Conservation (phyloP, 2,329 filamentous ascomycete species). For the Nemania serpens region DNA sequence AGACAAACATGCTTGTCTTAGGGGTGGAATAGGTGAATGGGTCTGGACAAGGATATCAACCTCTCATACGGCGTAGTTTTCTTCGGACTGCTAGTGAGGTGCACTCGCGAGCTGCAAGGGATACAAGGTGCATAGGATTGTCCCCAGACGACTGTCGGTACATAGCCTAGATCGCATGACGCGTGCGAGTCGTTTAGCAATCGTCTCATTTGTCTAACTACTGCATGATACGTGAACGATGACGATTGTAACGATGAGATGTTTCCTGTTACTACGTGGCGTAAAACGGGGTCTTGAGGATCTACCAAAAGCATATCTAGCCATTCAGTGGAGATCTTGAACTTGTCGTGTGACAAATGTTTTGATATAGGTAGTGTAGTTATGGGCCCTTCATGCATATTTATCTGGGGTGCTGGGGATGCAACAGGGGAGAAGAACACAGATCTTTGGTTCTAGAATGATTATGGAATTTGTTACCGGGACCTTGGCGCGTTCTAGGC, state of each 20-base stretch:
- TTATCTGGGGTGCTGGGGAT: too few relatives aligned
- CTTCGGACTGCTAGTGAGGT: neutral
- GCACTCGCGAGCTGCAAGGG: too few relatives aligned
- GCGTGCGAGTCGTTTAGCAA: neutral
- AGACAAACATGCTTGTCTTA: too few relatives aligned
- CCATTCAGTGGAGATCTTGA: neutral
- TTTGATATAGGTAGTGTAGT: too few relatives aligned
- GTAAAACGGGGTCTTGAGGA: neutral
- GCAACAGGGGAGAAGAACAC: neutral
- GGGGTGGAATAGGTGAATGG: neutral
- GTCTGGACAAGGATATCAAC: neutral
- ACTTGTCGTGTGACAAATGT: neutral
- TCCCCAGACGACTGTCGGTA: neutral
- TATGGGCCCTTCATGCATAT: neutral
- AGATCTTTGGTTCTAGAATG: slow-evolving; percentile 20
- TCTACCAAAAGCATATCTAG: neutral
- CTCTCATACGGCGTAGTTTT: neutral
- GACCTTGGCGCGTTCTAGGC: neutral
- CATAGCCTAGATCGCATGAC: neutral
- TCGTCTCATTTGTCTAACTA: neutral
- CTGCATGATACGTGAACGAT: neutral
- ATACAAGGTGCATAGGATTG: too few relatives aligned
- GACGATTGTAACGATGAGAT: neutral
- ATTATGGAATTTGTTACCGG: neutral
- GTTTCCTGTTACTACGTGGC: neutral